Evolutionary conservation across 768 basidiomycete species (phyloP).

Genomic region (Boletus barrowsii): DNA sequence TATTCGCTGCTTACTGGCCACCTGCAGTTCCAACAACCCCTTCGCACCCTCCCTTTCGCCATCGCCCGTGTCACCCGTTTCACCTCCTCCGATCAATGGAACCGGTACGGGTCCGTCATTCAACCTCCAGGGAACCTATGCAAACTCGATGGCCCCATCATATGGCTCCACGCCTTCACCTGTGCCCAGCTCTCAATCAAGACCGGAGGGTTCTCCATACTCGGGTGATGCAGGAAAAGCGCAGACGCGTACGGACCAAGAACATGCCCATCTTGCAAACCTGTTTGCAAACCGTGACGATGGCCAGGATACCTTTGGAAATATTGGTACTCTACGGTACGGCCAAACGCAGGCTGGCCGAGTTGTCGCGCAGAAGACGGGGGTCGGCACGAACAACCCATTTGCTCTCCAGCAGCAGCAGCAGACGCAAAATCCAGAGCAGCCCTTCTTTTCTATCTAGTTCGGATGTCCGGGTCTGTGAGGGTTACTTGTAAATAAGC

Average conservation of each 20-base stretch:
- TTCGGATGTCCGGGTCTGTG: conserved; percentile 5
- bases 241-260: conserved; percentile 57
- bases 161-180: conserved; percentile 41
- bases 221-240: conserved; percentile 15
- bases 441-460: conserved; percentile 78
- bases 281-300: conserved; percentile 88
- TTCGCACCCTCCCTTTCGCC: conserved; percentile 57
- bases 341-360: conserved; percentile 57
- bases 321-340: conserved; percentile 74
- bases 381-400: conserved; percentile 54
- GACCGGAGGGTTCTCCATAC: conserved; percentile 32
- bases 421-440: conserved; percentile 57
- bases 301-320: conserved; percentile 95
- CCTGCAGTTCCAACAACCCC: conserved; percentile 86
- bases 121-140: conserved; percentile 70
- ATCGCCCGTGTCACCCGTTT: conserved; percentile 31
- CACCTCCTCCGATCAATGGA: conserved; percentile 34
- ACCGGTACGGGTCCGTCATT: conserved; percentile 47
- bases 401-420: conserved; percentile 54
- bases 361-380: conserved; percentile 45
- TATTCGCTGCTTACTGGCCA: conserved; percentile 22
- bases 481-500: conserved; percentile 13
- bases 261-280: conserved; percentile 69
- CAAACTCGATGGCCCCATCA: conserved; percentile 36
- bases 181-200: conserved; percentile 34